These are phyloP conservation scores for Aegilops longissima DNA, from an alignment of 176 grass and related monocot species.

Conservation along the genomic window DNA sequence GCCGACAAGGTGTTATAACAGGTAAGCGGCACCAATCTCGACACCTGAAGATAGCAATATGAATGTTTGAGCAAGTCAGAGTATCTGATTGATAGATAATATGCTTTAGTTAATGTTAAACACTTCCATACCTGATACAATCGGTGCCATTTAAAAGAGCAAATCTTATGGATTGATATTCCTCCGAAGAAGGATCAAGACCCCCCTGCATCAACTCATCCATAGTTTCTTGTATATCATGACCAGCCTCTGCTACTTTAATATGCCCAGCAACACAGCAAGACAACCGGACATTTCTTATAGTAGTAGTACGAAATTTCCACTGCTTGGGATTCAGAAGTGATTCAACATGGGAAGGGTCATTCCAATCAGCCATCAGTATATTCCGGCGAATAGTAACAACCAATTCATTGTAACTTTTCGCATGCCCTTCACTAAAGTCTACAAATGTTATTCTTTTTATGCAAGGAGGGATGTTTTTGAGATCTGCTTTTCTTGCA, in stretches of 20 bases:
- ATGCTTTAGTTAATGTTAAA: conserved; percentile 10
- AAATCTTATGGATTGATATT: conserved; percentile 70
- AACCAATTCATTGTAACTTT: conserved; percentile 91
- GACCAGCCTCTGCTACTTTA: conserved; percentile 84
- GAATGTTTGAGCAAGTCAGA: neutral
- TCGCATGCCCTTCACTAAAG: conserved; percentile 83
- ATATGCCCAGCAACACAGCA: conserved; percentile 96
- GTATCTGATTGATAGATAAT: neutral
- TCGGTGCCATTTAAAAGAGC: conserved; percentile 72
- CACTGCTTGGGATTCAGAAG: conserved; percentile 95
- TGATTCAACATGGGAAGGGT: conserved; percentile 96
- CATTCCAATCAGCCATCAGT: conserved; percentile 98
- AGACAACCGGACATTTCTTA: conserved; percentile 91
- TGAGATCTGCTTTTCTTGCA: conserved; percentile 90
- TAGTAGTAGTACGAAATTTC: conserved; percentile 85
- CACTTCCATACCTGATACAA: conserved; percentile 69
- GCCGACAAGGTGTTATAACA: conserved; percentile 85
- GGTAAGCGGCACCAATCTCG: conserved; percentile 83
- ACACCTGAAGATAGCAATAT: conserved; percentile 60
- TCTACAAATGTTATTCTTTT: conserved; percentile 74
- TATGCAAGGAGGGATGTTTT: conserved; percentile 89
- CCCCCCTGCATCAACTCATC: conserved; percentile 65
- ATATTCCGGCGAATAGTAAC: conserved; percentile 92
- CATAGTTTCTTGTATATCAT: conserved; percentile 97
- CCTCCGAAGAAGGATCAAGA: conserved; percentile 86